Percentiles rank a stretch among this genome's conserved stretches.
Evolutionary conservation across 768 basidiomycete genomes (phyloP).

Genomic region (Flagelloscypha sp.): DNA sequence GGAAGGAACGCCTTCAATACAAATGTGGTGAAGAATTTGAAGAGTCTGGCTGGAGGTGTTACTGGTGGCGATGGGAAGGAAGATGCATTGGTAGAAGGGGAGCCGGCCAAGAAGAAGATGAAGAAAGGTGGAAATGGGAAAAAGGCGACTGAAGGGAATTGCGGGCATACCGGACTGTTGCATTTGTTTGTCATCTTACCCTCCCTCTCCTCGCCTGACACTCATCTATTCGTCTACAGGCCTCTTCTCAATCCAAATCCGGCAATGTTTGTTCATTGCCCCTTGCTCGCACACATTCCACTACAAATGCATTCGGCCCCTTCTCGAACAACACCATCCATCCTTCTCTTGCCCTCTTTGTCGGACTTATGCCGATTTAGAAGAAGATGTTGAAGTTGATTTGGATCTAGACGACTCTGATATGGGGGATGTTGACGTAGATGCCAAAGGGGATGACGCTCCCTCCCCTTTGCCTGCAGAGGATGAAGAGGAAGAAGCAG

Average conservation of each 20-base stretch:
- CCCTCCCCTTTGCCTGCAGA: no score
- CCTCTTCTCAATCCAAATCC: constrained; percentile 90
- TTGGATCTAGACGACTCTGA: no score
- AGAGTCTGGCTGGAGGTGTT: constrained; percentile 56
- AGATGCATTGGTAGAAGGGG: constrained; percentile 11
- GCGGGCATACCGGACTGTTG: constrained; percentile 87
- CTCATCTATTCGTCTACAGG: no score
- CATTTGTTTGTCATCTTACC: constrained; percentile 69
- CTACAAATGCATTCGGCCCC: constrained; percentile 93
- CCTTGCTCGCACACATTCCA: constrained; percentile 96
- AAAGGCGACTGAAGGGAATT: no score
- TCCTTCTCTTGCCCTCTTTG: constrained; percentile 95
- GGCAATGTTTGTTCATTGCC: constrained; percentile 94
- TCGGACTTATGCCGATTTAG: constrained; percentile 88
- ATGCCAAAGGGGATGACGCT: no score
- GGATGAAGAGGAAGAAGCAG: no score
- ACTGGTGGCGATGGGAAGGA: no score
- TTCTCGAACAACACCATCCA: constrained; percentile 79
- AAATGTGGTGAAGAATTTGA: constrained; percentile 77
- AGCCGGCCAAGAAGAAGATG: constrained; percentile 14
- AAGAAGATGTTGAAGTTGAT: constrained; percentile 82
- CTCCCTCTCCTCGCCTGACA: no score
- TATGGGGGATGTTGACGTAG: no score
- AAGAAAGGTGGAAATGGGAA: no score
- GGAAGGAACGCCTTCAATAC: constrained; percentile 92